phyloP scores from a whole-genome alignment of 2,329 filamentous ascomycete genomes.

The Neopestalotiopsis sp. region DNA sequence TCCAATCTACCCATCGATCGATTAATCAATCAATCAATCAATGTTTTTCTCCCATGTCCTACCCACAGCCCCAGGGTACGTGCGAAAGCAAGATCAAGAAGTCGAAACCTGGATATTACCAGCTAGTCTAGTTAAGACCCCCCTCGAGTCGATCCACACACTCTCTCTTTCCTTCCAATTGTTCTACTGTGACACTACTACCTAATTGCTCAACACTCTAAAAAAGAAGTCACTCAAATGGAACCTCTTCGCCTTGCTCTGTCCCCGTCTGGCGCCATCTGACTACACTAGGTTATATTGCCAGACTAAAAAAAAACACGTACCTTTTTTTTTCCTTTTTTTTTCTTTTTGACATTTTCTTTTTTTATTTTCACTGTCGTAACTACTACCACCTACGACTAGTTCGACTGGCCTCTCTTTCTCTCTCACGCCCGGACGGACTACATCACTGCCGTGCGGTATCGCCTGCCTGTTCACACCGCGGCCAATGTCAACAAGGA shows the following conservation, averaged over 20 bases:
- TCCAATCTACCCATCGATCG: neutral
- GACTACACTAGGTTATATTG: slow-evolving; percentile 7
- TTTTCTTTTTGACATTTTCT: no score
- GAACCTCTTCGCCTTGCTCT: slow-evolving; percentile 11
- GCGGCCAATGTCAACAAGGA: slow-evolving; percentile 14
- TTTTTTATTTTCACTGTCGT: no score
- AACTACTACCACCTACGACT: neutral
- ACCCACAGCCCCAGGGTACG: slow-evolving; percentile 15
- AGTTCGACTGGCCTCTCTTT: neutral
- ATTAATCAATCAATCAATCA: slow-evolving; percentile 3
- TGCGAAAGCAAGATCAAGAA: slow-evolving; percentile 19
- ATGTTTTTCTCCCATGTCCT: slow-evolving; percentile 18
- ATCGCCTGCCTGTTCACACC: neutral
- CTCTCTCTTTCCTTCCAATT: neutral
- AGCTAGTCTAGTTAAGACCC: slow-evolving; percentile 12
- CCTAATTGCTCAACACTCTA: no score
- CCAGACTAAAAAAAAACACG: neutral
- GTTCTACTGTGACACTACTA: no score
- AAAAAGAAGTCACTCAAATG: neutral
- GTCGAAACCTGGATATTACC: slow-evolving; percentile 13
- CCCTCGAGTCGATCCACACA: slow-evolving; percentile 11
- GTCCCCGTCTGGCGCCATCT: slow-evolving; percentile 2
- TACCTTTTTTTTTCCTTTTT: neutral
- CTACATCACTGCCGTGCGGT: slow-evolving; percentile 1
- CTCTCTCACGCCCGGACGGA: neutral